phyloP scores from a whole-genome alignment of 768 basidiomycete species.

The Tricholoma terreum region DNA sequence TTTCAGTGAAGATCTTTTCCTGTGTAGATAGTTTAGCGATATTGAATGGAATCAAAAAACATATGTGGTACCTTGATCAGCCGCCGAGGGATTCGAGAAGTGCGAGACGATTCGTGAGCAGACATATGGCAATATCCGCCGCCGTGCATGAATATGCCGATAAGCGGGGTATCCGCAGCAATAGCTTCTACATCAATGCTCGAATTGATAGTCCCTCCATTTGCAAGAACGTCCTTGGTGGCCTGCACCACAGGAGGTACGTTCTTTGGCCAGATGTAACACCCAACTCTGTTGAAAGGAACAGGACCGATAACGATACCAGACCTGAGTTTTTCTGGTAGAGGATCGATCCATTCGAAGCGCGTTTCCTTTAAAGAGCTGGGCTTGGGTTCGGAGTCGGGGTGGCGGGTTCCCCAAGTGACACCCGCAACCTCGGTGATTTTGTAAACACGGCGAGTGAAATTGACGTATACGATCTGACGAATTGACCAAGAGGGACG shows the following conservation, averaged over 20 bases:
- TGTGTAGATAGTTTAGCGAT: conserved; percentile 6
- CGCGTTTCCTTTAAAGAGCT: conserved; percentile 40
- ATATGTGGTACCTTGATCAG: conserved; percentile 33
- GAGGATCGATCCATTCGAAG: conserved; percentile 47
- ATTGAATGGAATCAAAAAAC: not conserved
- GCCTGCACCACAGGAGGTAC: conserved; percentile 12
- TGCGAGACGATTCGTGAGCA: conserved; percentile 45
- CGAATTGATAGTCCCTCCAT: not conserved
- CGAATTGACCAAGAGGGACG: conserved; percentile 47
- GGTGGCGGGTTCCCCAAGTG: conserved; percentile 50
- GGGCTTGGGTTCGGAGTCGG: conserved; percentile 32
- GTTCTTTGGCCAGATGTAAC: conserved; percentile 46
- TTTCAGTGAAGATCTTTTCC: conserved; percentile 31
- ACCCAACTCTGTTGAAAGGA: conserved; percentile 42
- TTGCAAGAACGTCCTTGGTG: not conserved
- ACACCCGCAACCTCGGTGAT: conserved; percentile 57
- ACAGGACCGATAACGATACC: conserved; percentile 41
- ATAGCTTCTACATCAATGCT: conserved; percentile 22
- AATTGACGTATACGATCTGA: conserved; percentile 50
- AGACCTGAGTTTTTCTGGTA: conserved; percentile 36
- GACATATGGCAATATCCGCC: conserved; percentile 60
- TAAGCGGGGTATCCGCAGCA: conserved; percentile 28
- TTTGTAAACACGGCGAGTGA: conserved; percentile 49
- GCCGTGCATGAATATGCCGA: conserved; percentile 53
- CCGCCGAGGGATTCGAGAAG: conserved; percentile 47